A percentile compares a stretch with the other conserved stretches of the same genome.
Evolutionary conservation across 176 grass and related monocot species (phyloP).

Genomic region (Musa itinerans): DNA sequence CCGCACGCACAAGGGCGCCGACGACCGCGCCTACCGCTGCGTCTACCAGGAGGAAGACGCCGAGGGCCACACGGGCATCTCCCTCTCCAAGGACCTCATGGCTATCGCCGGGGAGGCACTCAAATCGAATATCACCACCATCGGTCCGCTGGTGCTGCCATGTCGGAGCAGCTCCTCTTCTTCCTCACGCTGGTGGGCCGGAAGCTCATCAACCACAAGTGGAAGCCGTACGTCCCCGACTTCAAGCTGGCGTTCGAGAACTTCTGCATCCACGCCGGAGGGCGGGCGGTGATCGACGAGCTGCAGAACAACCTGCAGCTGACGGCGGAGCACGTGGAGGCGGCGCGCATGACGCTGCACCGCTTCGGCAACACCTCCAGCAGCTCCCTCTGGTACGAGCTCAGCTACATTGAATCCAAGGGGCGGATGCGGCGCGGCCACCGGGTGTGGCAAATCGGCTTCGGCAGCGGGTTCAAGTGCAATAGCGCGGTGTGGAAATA

Average conservation of each 20-base stretch:
- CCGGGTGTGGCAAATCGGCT: slow-evolving; percentile 76
- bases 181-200: slow-evolving; percentile 9
- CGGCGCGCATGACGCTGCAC: slow-evolving; percentile 85
- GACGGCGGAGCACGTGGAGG: slow-evolving; percentile 67
- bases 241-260: slow-evolving; percentile 68
- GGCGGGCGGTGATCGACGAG: slow-evolving; percentile 85
- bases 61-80: no score
- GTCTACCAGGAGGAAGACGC: slow-evolving; percentile 15
- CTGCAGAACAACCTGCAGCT: slow-evolving; percentile 67
- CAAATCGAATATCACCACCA: no score
- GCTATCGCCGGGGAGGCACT: no score
- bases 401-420: slow-evolving; percentile 81
- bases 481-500: slow-evolving; percentile 85
- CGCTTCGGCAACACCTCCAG: slow-evolving; percentile 89
- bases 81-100: no score
- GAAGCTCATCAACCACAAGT: slow-evolving; percentile 8
- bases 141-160: not conserved
- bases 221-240: slow-evolving; percentile 20
- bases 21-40: slow-evolving; percentile 2
- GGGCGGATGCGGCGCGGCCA: slow-evolving; percentile 43
- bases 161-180: slow-evolving; percentile 21
- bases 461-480: slow-evolving; percentile 91
- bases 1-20: slow-evolving; percentile 6
- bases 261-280: slow-evolving; percentile 95
- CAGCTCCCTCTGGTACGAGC: slow-evolving; percentile 96